Conservation (phyloP, 495 filamentous ascomycete species). For the Xylaria scruposa region DNA sequence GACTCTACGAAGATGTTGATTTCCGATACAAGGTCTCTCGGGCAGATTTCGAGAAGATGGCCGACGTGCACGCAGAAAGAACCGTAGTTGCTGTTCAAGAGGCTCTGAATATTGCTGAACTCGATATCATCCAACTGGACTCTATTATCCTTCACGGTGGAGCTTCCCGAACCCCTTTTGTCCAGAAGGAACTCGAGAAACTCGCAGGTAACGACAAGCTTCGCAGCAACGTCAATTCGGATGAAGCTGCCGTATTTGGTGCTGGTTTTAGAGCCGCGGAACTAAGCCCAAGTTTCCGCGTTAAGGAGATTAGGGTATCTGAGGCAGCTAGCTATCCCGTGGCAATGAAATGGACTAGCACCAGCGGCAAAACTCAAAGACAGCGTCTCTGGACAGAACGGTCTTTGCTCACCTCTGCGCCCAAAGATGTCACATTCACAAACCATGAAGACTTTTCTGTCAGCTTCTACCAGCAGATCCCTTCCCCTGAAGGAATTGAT, state of each 20-base stretch:
- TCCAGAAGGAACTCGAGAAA: constrained; percentile 87
- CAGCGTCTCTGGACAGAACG: constrained; percentile 78
- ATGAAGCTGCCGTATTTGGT: constrained; percentile 96
- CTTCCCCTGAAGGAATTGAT: constrained; percentile 41
- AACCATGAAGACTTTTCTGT: constrained; percentile 86
- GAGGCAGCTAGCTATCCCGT: constrained; percentile 77
- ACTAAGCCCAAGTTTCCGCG: constrained; percentile 90
- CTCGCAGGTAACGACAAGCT: constrained; percentile 78
- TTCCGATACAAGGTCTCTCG: constrained; percentile 92
- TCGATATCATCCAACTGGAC: constrained; percentile 79
- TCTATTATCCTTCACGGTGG: constrained; percentile 94
- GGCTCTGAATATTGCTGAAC: constrained; percentile 73
- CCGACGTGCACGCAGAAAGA: constrained; percentile 70
- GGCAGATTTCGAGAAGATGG: constrained; percentile 79
- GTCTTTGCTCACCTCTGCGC: constrained; percentile 74
- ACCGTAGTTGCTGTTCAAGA: constrained; percentile 72
- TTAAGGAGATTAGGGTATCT: constrained; percentile 88
- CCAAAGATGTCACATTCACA: constrained; percentile 86
- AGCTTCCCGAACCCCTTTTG: constrained; percentile 88
- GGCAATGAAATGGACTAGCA: constrained; percentile 74
- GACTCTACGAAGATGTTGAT: constrained; percentile 87
- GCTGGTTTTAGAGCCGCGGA: constrained; percentile 93
- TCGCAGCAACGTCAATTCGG: constrained; percentile 92
- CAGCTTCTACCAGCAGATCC: constrained; percentile 74
- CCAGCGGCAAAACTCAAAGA: constrained; percentile 64